Conservation (phyloP, 164 flowering plant genomes). For the Annona cherimola region DNA sequence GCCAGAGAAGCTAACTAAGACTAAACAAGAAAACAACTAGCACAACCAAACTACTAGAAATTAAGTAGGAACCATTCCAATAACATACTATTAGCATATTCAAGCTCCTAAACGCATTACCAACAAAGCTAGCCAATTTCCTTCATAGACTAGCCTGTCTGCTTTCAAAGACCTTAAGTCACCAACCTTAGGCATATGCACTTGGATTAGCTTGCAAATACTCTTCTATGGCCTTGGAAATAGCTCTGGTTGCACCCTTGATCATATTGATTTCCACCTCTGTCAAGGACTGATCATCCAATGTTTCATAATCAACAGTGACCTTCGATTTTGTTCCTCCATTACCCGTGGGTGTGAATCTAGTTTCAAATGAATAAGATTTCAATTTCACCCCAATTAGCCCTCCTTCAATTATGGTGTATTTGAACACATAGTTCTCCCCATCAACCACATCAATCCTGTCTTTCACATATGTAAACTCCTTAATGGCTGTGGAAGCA, state of each 20-base stretch:
- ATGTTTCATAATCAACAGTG: conserved; percentile 4
- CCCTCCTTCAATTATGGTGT: conserved; percentile 4
- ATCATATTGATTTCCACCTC: not conserved
- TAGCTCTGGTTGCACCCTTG: not conserved
- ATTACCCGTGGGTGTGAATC: not conserved
- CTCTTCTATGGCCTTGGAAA: conserved; percentile 8
- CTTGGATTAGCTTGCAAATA: conserved; percentile 8
- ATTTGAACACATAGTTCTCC: not conserved
- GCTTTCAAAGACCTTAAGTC: not conserved
- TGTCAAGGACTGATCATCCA: not conserved
- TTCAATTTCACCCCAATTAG: not conserved
- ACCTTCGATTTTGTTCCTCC: not conserved
- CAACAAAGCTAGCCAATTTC: not conserved
- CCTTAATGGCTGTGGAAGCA: not conserved
- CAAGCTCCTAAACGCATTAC: not conserved
- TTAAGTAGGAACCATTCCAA: not conserved
- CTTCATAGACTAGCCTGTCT: not conserved
- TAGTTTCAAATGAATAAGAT: not conserved
- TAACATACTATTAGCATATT: no score
- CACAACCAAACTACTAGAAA: not conserved
- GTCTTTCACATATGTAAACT: conserved; percentile 4
- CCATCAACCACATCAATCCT: not conserved
- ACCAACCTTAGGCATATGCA: conserved; percentile 2
- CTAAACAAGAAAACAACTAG: no score
- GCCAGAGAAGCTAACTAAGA: no score